Percentiles rank a stretch among this genome's conserved stretches.
Evolutionary conservation across 306 rosid species (phyloP).

Genomic region (Pyrus bretschneideri): DNA sequence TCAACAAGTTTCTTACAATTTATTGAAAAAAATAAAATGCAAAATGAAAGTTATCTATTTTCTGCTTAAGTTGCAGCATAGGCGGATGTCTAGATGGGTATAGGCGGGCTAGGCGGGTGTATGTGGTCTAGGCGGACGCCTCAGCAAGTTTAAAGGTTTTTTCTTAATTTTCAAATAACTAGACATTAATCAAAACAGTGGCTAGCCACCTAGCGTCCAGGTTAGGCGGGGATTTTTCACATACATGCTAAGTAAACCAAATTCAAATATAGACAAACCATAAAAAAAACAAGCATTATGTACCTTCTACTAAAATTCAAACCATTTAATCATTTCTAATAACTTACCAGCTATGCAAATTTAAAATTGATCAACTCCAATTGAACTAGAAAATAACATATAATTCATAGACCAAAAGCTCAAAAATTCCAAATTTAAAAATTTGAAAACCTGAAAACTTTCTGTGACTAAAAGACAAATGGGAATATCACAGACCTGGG

Average conservation of each 20-base stretch:
- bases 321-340: background rate
- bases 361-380: background rate
- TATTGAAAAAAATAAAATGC: no score
- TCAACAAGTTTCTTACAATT: no score
- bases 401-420: background rate
- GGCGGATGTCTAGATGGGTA: no score
- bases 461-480: background rate
- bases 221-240: no score
- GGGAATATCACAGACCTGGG: slow-evolving; percentile 29
- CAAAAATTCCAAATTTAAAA: background rate
- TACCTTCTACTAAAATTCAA: background rate
- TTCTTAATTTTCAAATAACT: no score
- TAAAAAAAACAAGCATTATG: background rate
- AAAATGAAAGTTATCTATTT: no score
- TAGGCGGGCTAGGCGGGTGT: no score
- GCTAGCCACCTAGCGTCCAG: no score
- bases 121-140: fast-evolving
- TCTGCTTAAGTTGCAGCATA: no score
- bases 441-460: background rate
- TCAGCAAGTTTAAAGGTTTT: fast-evolving
- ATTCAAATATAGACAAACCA: no score
- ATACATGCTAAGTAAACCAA: background rate
- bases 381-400: background rate
- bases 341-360: background rate
- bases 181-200: no score